Percentiles rank a stretch among this genome's conserved stretches.
These are phyloP conservation scores for Orbilia oligospora DNA, from an alignment of 2,329 filamentous ascomycete genomes.

Conservation along the genomic window DNA sequence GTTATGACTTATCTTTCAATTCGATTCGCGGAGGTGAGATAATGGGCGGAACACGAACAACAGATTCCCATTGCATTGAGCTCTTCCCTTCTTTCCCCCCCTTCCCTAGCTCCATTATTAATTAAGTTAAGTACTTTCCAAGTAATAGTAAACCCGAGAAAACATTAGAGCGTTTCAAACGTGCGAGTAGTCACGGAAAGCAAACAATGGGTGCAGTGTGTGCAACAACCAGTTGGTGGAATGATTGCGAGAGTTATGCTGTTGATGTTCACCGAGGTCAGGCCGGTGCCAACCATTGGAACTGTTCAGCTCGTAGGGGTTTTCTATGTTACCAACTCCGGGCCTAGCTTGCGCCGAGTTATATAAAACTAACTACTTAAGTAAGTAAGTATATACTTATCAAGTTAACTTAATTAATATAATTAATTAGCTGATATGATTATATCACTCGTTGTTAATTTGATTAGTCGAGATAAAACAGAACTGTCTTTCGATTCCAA, in stretches of 20 bases:
- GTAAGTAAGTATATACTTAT: too few species aligned
- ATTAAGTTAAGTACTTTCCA: conserved; percentile 7
- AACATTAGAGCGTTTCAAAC: conserved; percentile 60
- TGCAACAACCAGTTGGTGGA: conserved; percentile 16
- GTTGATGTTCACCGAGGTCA: conserved; percentile 20
- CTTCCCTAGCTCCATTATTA: conserved; percentile 40
- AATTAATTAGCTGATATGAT: conserved; percentile 46
- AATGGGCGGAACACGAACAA: conserved; percentile 38
- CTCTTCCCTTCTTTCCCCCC: conserved; percentile 21
- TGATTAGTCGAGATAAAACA: too few species aligned
- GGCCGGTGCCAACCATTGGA: conserved; percentile 34
- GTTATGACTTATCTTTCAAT: conserved; percentile 50
- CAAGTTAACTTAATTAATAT: too few species aligned
- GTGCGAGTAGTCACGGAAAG: conserved; percentile 56
- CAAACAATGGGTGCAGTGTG: conserved; percentile 17
- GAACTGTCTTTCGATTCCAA: too few species aligned
- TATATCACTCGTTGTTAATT: conserved; percentile 16
- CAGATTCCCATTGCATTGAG: conserved; percentile 59
- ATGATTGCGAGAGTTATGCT: conserved; percentile 30
- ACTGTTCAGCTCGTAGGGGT: conserved; percentile 21
- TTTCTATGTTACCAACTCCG: conserved; percentile 34
- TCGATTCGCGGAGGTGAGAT: conserved; percentile 47
- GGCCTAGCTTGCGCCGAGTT: conserved; percentile 28
- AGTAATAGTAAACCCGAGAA: conserved; percentile 37
- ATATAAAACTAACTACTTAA: conserved; percentile 38